Evolutionary conservation across 345 rosid species (phyloP), one percentile per base, ranked within the genome.

Genomic region (Euclidium syriacum): DNA sequence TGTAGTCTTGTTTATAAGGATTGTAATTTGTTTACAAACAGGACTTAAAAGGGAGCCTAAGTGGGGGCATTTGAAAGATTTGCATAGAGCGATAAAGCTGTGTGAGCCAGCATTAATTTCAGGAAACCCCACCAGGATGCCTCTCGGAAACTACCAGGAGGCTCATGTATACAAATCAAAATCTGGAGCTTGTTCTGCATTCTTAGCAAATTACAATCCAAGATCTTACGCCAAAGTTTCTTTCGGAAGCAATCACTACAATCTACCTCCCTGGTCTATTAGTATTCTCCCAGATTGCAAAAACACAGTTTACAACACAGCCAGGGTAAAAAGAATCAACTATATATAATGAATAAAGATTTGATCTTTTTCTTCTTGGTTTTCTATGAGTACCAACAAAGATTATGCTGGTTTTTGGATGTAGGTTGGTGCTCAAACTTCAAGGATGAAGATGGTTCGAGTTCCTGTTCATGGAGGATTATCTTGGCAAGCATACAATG

Each of bases 41-140:
- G 97, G 99, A 60, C 80, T 95, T 30, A 14, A 79, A 67, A 90
- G 97, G 86, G 79, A 88, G 65, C 99, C 99, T 6, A 95, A 95
- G 77, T 95, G 98, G 99, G 99, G 97, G 18, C 99, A 95, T 76
- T 78, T 90, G 79, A 95, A 95, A 81, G 98, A 95, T 82, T 73
- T 95, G 75, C 99, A 95, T 66, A 73, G 88, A 75, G 99, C 99
- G 1, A 81, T 95, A 38, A 95, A 88, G 68, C 75, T 95, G 1
- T 90, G 92, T 57, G 99, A 90, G 58, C 88, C 90, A 38, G 97
- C 99, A 52, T 75, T 95, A 59, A 82, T 95, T 19, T 79, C 81
- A 29, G 96, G 81, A 46, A 71, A 77, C 49, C 95, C 92, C 30
- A 70, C 77, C 0, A 86, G 90, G 50, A 73, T 76, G 40, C 68